Conservation (phyloP, 495 filamentous ascomycete genomes). For the Neurospora hispaniola region DNA sequence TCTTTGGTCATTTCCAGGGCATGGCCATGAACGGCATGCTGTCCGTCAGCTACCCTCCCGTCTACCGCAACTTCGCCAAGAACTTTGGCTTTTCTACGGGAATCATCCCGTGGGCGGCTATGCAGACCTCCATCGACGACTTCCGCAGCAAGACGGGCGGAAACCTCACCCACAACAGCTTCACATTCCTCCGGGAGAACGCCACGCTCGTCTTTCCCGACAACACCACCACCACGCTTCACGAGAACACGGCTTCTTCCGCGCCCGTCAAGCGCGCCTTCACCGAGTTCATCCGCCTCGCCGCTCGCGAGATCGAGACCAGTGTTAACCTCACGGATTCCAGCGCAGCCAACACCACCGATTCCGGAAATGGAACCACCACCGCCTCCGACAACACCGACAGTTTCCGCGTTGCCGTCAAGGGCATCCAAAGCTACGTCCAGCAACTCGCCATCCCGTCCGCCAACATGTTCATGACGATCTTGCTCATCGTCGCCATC, state of each 20-base stretch:
- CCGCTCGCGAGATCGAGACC: constrained; percentile 42
- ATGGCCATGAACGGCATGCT: constrained; percentile 95
- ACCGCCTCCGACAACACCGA: constrained; percentile 16
- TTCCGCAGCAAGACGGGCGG: constrained; percentile 77
- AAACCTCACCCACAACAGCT: constrained; percentile 70
- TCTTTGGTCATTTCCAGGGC: constrained; percentile 84
- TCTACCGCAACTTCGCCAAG: constrained; percentile 79
- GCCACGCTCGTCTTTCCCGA: constrained; percentile 57
- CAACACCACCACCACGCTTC: constrained; percentile 31
- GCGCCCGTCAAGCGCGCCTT: constrained; percentile 43
- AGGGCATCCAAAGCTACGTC: constrained; percentile 63
- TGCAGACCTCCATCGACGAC: constrained; percentile 77
- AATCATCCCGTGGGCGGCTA: constrained; percentile 65
- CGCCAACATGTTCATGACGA: constrained; percentile 93
- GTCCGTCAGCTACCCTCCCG: constrained; percentile 71
- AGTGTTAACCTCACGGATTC: constrained; percentile 34
- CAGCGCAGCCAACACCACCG: background rate
- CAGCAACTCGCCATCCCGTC: constrained; percentile 74
- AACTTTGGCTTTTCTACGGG: constrained; percentile 93
- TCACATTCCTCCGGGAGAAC: constrained; percentile 56
- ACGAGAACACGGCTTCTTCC: constrained; percentile 18
- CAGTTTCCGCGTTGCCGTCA: constrained; percentile 35
- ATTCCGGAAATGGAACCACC: constrained; percentile 8
- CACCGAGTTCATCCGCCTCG: constrained; percentile 33
- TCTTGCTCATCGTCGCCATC: constrained; percentile 79